phyloP scores from a whole-genome alignment of 139 green algal species.

The Astrephomene gubernaculifera region DNA sequence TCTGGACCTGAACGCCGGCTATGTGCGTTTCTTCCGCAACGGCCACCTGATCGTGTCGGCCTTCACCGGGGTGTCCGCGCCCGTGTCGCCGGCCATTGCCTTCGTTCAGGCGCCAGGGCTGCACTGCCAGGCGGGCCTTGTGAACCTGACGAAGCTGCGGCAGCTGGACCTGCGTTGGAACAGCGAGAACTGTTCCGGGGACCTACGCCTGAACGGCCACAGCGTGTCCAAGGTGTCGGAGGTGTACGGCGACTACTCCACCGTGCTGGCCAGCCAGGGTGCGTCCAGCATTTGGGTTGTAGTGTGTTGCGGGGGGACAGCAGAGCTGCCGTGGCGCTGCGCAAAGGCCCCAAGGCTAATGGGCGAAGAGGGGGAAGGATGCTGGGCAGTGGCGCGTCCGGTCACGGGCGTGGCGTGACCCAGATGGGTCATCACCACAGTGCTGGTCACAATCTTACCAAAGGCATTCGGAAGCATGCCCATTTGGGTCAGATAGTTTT shows the following conservation, averaged over 20 bases:
- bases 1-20: constrained; percentile 66
- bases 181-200: constrained; percentile 62
- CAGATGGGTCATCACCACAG: too few relatives aligned
- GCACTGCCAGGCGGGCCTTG: constrained; percentile 59
- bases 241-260: constrained; percentile 74
- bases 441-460: too few relatives aligned
- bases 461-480: too few relatives aligned
- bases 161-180: constrained; percentile 72
- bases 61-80: constrained; percentile 61
- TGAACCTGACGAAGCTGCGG: constrained; percentile 76
- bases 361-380: too few relatives aligned
- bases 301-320: too few relatives aligned
- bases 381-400: too few relatives aligned
- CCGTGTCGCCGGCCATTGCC: constrained; percentile 58
- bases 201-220: constrained; percentile 60
- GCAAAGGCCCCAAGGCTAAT: too few relatives aligned
- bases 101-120: constrained; percentile 56
- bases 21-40: constrained; percentile 73
- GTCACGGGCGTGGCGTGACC: too few relatives aligned
- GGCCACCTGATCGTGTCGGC: constrained; percentile 66
- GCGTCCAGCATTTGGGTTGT: too few relatives aligned
- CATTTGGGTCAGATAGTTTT: too few relatives aligned
- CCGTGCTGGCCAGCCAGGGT: constrained; percentile 66
- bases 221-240: constrained; percentile 70
- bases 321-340: too few relatives aligned